Base-by-base conservation (phyloP, 768 basidiomycete species). In the Tylopilus rubrobrunneus region DNA sequence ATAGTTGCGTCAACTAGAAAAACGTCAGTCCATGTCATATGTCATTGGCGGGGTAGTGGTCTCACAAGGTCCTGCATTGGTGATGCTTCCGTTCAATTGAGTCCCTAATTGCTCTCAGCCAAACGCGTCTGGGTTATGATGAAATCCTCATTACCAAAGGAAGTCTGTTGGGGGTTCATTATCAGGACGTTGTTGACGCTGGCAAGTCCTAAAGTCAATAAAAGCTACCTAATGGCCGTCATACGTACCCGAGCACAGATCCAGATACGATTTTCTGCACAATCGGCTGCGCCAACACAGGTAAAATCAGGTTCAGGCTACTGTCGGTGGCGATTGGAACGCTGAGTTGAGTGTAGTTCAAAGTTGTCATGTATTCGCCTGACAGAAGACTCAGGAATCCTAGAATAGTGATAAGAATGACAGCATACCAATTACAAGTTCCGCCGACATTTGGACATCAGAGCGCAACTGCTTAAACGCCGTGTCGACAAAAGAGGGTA, bases 11-110 rank as follows among this genome's bases (percentile, higher is more conserved):
- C 84, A 62, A 89, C 86, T 71, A 25, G 28, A 21, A 37, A n/a
- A 47, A 45, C 15, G n/a, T 62, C 34, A 64, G 51, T 11, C 52
- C n/a, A 39, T 33, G 25, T 37, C 14, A 14, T 12, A 49, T 31
- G 45, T n/a, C 15, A 40, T 19, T 19, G n/a, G 37, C n/a, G n/a
- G 23, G 46, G 36, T 8, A 40, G 43, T 31, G 36, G 68, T 43
- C 84, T 53, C 67, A 87, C 86, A 89, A 41, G 87, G 87, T 15
- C 87, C 87, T 28, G 87, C 80, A 48, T 87, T 81, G 14, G 76
- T 78, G 57, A 89, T 86, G 27, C 75, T 78, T 23, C 87, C 87
- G 31, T 76, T 79, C 51, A 89, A 66, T 46, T 69, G 67, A 4
- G 80, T 76, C 23, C 67, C 83, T 84, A 50, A 15, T 37, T 14